Conservation (phyloP, 2,329 filamentous ascomycete species). For the Claviceps cyperi region DNA sequence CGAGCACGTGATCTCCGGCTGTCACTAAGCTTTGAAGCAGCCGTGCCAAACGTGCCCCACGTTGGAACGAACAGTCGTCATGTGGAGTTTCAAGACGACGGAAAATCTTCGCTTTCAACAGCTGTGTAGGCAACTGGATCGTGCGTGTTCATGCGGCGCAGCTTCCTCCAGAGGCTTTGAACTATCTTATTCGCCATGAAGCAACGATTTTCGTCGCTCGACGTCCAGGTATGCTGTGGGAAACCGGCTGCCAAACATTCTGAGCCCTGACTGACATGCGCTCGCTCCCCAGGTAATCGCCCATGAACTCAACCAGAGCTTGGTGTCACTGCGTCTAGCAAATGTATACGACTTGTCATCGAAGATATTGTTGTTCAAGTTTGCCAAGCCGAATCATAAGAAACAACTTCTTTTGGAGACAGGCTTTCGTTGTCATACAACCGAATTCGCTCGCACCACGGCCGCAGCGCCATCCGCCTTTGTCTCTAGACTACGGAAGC, state of each 20-base stretch:
- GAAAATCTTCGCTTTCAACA: neutral
- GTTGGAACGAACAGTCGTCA: neutral
- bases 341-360: slow-evolving; percentile 96
- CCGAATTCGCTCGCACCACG: slow-evolving; percentile 76
- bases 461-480: slow-evolving; percentile 75
- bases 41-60: slow-evolving; percentile 4
- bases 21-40: too few species aligned
- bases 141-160: neutral
- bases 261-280: slow-evolving; percentile 4
- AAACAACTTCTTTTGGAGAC: slow-evolving; percentile 88
- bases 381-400: slow-evolving; percentile 77
- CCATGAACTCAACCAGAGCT: slow-evolving; percentile 69
- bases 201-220: slow-evolving; percentile 65
- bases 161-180: neutral
- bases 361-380: slow-evolving; percentile 90
- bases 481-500: slow-evolving; percentile 72
- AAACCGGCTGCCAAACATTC: neutral
- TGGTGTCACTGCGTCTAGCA: slow-evolving; percentile 67
- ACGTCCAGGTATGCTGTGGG: slow-evolving; percentile 45
- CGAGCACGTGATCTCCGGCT: neutral
- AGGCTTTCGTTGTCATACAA: slow-evolving; percentile 90
- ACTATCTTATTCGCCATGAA: slow-evolving; percentile 40
- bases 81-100: neutral
- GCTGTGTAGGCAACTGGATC: neutral
- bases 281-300: slow-evolving; percentile 58